A percentile compares a stretch with the other conserved stretches of the same genome.
Conservation (phyloP, 345 rosid genomes). For the Eutrema heterophyllum region DNA sequence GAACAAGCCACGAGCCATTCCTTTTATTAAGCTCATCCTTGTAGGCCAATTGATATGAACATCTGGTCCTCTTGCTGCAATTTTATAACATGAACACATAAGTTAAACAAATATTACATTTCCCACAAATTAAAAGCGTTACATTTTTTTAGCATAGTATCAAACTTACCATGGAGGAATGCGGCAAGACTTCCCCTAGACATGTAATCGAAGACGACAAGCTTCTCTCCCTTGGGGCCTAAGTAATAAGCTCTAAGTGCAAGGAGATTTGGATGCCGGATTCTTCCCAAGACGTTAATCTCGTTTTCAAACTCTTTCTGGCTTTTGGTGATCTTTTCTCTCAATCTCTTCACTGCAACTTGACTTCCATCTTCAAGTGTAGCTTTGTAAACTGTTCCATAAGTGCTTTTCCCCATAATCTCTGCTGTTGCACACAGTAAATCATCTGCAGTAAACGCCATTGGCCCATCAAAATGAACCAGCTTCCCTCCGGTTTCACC, state of each 20-base stretch:
- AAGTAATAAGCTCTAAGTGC: slow-evolving; percentile 86
- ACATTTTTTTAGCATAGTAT: neutral
- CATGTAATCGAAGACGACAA: slow-evolving; percentile 93
- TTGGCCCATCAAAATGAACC: slow-evolving; percentile 90
- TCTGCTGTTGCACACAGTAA: slow-evolving; percentile 96
- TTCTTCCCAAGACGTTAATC: slow-evolving; percentile 62
- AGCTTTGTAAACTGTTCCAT: slow-evolving; percentile 92
- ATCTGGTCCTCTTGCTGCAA: slow-evolving; percentile 79
- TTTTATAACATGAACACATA: neutral
- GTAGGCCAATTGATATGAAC: slow-evolving; percentile 65
- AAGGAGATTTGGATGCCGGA: slow-evolving; percentile 75
- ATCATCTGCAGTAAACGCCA: slow-evolving; percentile 91
- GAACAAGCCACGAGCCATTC: slow-evolving; percentile 62
- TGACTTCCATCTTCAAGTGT: slow-evolving; percentile 91
- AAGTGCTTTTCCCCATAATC: slow-evolving; percentile 93
- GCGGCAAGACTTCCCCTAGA: slow-evolving; percentile 81
- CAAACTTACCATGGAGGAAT: slow-evolving; percentile 68
- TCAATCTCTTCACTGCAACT: slow-evolving; percentile 83
- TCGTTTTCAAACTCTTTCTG: slow-evolving; percentile 79
- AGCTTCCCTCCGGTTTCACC: slow-evolving; percentile 86
- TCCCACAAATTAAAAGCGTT: neutral
- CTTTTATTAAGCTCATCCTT: slow-evolving; percentile 63
- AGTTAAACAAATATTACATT: neutral
- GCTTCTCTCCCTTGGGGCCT: slow-evolving; percentile 97
- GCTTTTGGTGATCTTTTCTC: slow-evolving; percentile 83